These are phyloP conservation scores for Inonotus obliquus DNA, from an alignment of 1,284 basidiomycete species.

Conservation along the genomic window DNA sequence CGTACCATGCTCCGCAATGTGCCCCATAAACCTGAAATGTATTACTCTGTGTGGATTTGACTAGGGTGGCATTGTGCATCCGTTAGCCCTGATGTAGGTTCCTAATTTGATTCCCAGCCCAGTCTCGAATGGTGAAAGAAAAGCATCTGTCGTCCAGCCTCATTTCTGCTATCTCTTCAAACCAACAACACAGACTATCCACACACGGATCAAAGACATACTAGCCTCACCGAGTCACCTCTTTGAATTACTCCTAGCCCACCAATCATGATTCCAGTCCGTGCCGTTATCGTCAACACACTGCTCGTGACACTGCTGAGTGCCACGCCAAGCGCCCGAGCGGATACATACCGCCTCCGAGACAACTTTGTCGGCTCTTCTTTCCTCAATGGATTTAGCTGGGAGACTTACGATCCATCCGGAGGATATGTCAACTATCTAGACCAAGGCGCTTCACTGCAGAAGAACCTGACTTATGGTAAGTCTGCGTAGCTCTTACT, in stretches of 20 bases:
- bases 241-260: neutral
- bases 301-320: neutral
- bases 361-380: slow-evolving; percentile 36
- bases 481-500: neutral
- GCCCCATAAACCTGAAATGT: neutral
- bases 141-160: neutral
- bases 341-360: slow-evolving; percentile 4
- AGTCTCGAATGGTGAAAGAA: neutral
- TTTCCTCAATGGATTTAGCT: slow-evolving; percentile 44
- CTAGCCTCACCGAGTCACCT: neutral
- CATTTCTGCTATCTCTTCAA: neutral
- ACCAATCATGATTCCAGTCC: neutral
- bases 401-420: slow-evolving; percentile 50
- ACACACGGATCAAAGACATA: neutral
- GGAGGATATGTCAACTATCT: slow-evolving; percentile 54
- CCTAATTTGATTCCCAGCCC: neutral
- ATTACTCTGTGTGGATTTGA: neutral
- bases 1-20: too few species aligned
- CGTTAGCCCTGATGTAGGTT: neutral
- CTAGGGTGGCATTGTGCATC: neutral
- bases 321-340: neutral
- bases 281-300: neutral
- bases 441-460: slow-evolving; percentile 33
- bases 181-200: neutral
- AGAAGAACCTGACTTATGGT: slow-evolving; percentile 40